Evolutionary conservation across 345 rosid genomes (phyloP), one percentile per base, ranked within the genome.

Genomic region (Brassica cretica): DNA sequence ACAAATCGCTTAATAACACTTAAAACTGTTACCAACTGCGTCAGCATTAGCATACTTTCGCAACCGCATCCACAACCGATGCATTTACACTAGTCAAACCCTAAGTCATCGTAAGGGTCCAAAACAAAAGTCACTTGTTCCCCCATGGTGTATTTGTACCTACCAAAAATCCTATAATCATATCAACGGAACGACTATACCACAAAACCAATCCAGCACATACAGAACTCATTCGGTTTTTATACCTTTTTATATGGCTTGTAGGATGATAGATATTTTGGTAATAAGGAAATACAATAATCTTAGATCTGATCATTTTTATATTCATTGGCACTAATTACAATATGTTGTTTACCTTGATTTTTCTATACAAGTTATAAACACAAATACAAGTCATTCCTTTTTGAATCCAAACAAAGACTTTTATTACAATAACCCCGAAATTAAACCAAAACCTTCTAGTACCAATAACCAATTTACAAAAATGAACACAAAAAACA

Each of bases 381-480:
- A 29, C 68, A 66, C 51, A 56, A 35, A 71, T 58, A 64, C 33
- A 78, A 39, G 29, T 53, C 44, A 62, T 35, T 18, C 33, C 24
- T 25, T 24, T 25, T 51, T 14, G 55, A 37, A 79, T 79, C 79
- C 55, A 64, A 39, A 53, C 51, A 68, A 64, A 64, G 61, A 53
- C 39, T 55, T 53, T 65, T 73, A 79, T 79, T 61, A 79, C 74
- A 73, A 49, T 61, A 51, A n/a, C 19, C 81, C 81, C 75, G 71
- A 35, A 5, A 32, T 64, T 29, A 46, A 69, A n/a, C 27, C 63
- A 72, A 78, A 73, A 72, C 74, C 78, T 68, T 68, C 82, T 74
- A 69, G 75, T 68, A 55, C 75, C 82, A 74, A 62, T 68, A 74
- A 74, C 79, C 79, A 79, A 62, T 79, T 79, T 74, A 79, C 78